Evolutionary conservation across 2,329 filamentous ascomycete species (phyloP), one percentile per base, ranked within the genome.

Genomic region (Dichotomopilus funicola): DNA sequence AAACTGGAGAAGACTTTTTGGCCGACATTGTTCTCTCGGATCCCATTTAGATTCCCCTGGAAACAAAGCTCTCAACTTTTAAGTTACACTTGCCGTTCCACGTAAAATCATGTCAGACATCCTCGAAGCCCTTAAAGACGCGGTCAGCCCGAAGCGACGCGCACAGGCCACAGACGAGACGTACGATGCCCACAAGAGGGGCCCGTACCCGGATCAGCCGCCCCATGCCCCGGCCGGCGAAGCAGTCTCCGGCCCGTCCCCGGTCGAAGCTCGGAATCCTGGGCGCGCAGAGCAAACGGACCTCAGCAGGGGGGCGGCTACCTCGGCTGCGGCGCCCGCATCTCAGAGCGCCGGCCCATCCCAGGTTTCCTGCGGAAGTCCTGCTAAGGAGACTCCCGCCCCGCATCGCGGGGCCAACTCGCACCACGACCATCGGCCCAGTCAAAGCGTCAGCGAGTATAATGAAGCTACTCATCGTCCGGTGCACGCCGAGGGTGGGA

Each of bases 51-150:
- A 27, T 27, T 27, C 19, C 19, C 19, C 19, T 27, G 19, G 19
- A 27, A 27, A 27, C 19, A 27, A 27, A 27, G 19, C 19, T 27
- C 19, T 27, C 19, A 27, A 27, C 19, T 27, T 27, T 27, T 27
- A 27, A 27, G 19, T 27, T 27, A 27, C 19, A 27, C 19, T 27
- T 27, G 19, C 19, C 19, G 19, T 27, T 27, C 19, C 19, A 27
- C 19, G 19, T 27, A 27, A 27, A 19, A 62, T 5, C 45, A 64
- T 64, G 63, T 64, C 63, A 5, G 62, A 62, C 27, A 62, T 64
- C 34, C 5, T 62, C 48, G 56, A 56, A 27, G 49, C 56, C 51
- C 47, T 63, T 54, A 64, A 63, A 35, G 62, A 63, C 44, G 59
- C 57, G n/a, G 12, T 63, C 53, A 59, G 56, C 53, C 59, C 63